phyloP scores from a whole-genome alignment of 1,284 basidiomycete species.

The Waitea zeae region DNA sequence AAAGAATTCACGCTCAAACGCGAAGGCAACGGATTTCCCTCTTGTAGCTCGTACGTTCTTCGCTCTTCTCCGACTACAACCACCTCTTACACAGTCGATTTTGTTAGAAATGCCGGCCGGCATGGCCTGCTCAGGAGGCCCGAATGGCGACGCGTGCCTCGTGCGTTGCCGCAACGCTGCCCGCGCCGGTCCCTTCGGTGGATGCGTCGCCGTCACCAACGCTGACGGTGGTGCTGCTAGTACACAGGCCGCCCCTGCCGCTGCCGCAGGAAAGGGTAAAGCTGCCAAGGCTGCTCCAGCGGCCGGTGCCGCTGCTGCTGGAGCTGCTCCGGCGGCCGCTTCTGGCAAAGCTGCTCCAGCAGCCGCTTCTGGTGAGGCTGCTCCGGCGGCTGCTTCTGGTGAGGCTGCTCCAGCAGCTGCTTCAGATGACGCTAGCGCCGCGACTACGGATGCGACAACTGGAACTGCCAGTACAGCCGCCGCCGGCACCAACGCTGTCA shows the following conservation, averaged over 20 bases:
- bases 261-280: no score
- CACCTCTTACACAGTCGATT: not conserved
- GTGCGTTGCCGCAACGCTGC: slow-evolving; percentile 11
- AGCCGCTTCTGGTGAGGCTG: no score
- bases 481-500: no score
- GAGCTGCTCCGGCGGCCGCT: not conserved
- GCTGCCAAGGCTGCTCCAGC: no score
- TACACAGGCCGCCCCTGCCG: no score
- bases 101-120: slow-evolving; percentile 8
- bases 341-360: no score
- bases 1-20: slow-evolving; percentile 6
- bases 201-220: slow-evolving; percentile 10
- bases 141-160: slow-evolving; percentile 11
- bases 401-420: no score
- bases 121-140: slow-evolving; percentile 9
- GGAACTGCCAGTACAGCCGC: no score
- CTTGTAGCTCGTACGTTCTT: not conserved
- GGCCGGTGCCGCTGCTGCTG: not conserved
- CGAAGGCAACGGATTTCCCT: slow-evolving; percentile 2
- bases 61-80: slow-evolving; percentile 1
- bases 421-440: no score
- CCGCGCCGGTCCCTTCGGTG: slow-evolving; percentile 11
- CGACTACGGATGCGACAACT: no score
- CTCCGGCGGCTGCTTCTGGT: no score
- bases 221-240: no score